Conservation (phyloP, 2,329 filamentous ascomycete species). For the Alternaria gaisen region DNA sequence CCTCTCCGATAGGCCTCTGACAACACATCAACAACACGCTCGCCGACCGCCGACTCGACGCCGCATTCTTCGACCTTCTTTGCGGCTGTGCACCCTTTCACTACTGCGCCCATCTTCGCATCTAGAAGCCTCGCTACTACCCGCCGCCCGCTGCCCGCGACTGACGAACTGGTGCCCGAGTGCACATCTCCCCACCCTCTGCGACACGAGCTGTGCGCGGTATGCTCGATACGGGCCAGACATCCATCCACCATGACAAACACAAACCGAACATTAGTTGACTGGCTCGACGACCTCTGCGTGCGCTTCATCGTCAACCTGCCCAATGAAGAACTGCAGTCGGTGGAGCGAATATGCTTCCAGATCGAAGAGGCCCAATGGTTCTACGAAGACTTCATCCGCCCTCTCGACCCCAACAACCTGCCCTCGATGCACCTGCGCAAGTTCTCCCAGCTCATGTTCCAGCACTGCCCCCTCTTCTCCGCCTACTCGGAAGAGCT, state of each 20-base stretch:
- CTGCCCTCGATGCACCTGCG: constrained; percentile 87
- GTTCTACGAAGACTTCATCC: constrained; percentile 99
- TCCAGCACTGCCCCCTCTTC: constrained; percentile 91
- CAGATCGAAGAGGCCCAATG: constrained; percentile 99
- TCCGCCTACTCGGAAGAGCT: constrained; percentile 80
- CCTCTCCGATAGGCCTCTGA: constrained; percentile 15
- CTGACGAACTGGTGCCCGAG: constrained; percentile 10
- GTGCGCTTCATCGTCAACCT: constrained; percentile 98
- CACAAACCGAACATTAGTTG: constrained; percentile 85
- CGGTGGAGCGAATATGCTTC: constrained; percentile 94
- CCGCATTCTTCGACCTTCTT: constrained; percentile 33
- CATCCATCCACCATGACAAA: constrained; percentile 66
- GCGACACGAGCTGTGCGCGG: constrained; percentile 50
- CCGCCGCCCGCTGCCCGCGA: constrained; percentile 6
- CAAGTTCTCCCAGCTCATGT: constrained; percentile 87
- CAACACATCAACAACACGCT: constrained; percentile 10
- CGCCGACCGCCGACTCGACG: neutral
- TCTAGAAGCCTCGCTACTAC: constrained; percentile 23
- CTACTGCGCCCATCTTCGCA: neutral
- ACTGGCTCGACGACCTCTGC: constrained; percentile 97
- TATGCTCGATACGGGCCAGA: constrained; percentile 68
- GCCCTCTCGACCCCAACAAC: constrained; percentile 80
- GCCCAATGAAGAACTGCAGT: constrained; percentile 86
- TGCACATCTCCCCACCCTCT: constrained; percentile 17
- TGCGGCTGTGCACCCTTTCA: constrained; percentile 38